A percentile compares a stretch with the other conserved stretches of the same genome.
Evolutionary conservation across 73 alveolate genomes (phyloP).

Genomic region (Paramecium octaurelia): DNA sequence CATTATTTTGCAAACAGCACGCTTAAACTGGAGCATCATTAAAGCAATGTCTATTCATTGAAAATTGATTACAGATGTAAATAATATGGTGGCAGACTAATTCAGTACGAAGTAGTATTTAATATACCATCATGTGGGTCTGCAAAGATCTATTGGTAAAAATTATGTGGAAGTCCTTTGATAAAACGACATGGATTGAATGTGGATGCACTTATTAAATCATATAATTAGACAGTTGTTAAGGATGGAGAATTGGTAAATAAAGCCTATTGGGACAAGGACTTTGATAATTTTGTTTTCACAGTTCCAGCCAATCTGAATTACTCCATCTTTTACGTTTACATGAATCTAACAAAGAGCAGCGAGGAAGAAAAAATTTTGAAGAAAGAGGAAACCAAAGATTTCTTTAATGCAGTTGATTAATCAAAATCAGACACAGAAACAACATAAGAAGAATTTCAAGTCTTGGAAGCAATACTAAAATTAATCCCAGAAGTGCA

Average conservation of each 20-base stretch:
- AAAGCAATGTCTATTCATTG: not conserved
- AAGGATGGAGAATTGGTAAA: slow-evolving; percentile 42
- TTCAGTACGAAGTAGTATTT: not conserved
- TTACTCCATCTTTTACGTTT: slow-evolving; percentile 24
- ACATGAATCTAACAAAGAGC: not conserved
- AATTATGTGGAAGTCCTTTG: slow-evolving; percentile 28
- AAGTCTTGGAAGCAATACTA: not conserved
- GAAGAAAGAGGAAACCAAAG: not conserved
- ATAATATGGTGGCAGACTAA: slow-evolving; percentile 17
- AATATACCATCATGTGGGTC: slow-evolving; percentile 30
- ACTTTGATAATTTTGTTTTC: not conserved
- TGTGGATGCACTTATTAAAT: not conserved
- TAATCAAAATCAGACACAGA: not conserved
- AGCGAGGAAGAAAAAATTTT: not conserved
- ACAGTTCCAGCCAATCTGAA: not conserved
- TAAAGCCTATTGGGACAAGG: slow-evolving; percentile 14
- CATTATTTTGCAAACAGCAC: slow-evolving; percentile 51
- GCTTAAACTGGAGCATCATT: not conserved
- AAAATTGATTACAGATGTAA: slow-evolving; percentile 40
- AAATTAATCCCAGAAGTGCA: slow-evolving; percentile 25
- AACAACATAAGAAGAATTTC: not conserved
- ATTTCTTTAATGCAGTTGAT: slow-evolving; percentile 29
- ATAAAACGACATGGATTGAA: slow-evolving; percentile 17
- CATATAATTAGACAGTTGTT: slow-evolving; percentile 6
- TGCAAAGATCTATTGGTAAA: slow-evolving; percentile 2